phyloP scores from a whole-genome alignment of 148 eudicot species.

The Hydrangea macrophylla region DNA sequence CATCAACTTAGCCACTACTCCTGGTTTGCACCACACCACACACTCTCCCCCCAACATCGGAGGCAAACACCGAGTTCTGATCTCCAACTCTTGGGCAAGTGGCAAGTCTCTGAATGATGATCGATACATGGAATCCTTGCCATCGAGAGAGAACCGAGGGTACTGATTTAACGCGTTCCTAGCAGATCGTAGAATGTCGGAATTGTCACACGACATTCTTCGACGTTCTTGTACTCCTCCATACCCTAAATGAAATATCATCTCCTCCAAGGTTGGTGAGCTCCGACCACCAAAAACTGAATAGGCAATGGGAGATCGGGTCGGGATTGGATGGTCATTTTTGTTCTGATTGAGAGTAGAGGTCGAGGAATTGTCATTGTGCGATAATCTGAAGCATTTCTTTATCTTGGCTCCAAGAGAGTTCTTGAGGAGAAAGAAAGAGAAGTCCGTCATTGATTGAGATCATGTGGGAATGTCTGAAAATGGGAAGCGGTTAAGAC shows the following conservation, averaged over 20 bases:
- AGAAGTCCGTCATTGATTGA: constrained; percentile 60
- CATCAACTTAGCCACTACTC: constrained; percentile 81
- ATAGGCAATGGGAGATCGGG: constrained; percentile 1
- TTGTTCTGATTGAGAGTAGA: constrained; percentile 57
- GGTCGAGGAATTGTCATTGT: constrained; percentile 60
- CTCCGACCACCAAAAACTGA: too few relatives aligned
- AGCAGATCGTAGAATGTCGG: constrained; percentile 73
- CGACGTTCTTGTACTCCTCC: constrained; percentile 36
- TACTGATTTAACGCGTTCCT: constrained; percentile 80
- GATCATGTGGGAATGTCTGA: constrained; percentile 13
- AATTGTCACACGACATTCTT: constrained; percentile 88
- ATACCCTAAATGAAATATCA: constrained; percentile 63
- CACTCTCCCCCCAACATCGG: constrained; percentile 60
- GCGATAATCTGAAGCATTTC: constrained; percentile 55
- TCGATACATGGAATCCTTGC: constrained; percentile 75
- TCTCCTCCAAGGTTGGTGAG: constrained; percentile 74
- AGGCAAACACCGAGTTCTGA: constrained; percentile 34
- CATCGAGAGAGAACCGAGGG: constrained; percentile 93
- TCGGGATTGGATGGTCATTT: neutral
- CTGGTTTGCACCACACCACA: constrained; percentile 92
- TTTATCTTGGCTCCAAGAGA: constrained; percentile 58
- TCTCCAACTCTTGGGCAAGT: constrained; percentile 17
- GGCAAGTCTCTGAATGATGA: constrained; percentile 49
- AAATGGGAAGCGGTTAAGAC: constrained; percentile 36
- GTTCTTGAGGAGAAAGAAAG: constrained; percentile 66